phyloP scores from a whole-genome alignment of 1,284 basidiomycete species.

The Ceratobasidium sp. region DNA sequence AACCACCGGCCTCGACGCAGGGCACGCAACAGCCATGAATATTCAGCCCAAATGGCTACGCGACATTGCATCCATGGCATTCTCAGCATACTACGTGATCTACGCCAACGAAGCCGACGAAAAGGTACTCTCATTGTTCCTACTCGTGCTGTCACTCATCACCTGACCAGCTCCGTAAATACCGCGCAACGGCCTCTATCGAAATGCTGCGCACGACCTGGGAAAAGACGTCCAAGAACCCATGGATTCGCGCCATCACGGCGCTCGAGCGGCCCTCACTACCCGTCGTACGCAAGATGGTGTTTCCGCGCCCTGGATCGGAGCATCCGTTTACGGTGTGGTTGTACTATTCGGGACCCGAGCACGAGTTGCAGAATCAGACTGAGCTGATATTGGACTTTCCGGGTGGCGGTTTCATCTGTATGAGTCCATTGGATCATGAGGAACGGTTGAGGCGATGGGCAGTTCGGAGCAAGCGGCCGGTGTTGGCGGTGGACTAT shows the following conservation, averaged over 20 bases:
- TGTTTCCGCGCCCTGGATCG: conserved; percentile 84
- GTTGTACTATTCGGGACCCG: conserved; percentile 82
- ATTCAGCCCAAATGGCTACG: conserved; percentile 92
- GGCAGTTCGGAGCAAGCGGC: conserved; percentile 79
- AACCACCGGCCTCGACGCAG: conserved; percentile 91
- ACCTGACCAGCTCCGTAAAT: conserved; percentile 76
- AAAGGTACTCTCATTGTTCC: conserved; percentile 63
- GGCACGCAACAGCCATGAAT: conserved; percentile 93
- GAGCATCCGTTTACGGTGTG: conserved; percentile 83
- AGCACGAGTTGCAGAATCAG: conserved; percentile 67
- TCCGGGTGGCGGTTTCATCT: conserved; percentile 95
- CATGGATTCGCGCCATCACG: conserved; percentile 72
- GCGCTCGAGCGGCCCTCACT: conserved; percentile 63
- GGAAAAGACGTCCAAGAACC: conserved; percentile 88
- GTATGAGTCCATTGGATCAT: conserved; percentile 94
- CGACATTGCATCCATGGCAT: conserved; percentile 84
- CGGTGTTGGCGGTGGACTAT: conserved; percentile 89
- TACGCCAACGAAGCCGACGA: conserved; percentile 94
- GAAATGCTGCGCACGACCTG: conserved; percentile 95
- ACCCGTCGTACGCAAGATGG: conserved; percentile 73
- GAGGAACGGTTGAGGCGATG: conserved; percentile 91
- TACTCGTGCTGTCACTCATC: conserved; percentile 13
- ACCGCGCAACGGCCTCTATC: conserved; percentile 90
- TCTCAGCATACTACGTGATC: conserved; percentile 91
- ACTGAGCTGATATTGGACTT: conserved; percentile 89